Percentiles rank a stretch among this genome's conserved stretches.
Conservation (phyloP, 2,329 filamentous ascomycete species). For the Cercospora sp. region DNA sequence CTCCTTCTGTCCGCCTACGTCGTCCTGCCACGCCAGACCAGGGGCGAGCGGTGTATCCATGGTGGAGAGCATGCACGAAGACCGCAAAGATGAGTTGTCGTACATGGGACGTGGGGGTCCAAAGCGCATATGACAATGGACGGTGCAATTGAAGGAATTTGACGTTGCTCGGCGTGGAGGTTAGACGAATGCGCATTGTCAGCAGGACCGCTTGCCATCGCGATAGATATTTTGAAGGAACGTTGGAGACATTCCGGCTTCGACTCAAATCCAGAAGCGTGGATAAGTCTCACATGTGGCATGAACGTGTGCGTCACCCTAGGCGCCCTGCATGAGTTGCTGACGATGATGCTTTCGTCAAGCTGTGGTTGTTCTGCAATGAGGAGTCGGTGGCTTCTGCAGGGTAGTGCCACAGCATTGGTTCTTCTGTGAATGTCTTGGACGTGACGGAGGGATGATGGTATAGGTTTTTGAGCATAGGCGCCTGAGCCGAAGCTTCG, state of each 20-base stretch:
- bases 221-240: neutral
- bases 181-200: neutral
- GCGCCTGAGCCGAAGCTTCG: neutral
- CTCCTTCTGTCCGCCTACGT: neutral
- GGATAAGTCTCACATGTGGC: neutral
- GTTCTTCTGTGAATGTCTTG: neutral
- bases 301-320: constrained; percentile 5
- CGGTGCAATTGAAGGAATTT: neutral
- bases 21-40: neutral
- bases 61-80: neutral
- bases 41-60: neutral
- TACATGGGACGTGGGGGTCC: neutral
- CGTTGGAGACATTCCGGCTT: neutral
- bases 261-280: neutral
- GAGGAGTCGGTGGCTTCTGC: constrained; percentile 3
- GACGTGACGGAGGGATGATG: neutral
- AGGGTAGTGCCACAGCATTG: neutral
- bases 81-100: neutral
- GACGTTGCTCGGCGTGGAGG: neutral
- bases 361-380: neutral
- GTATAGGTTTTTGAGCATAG: neutral
- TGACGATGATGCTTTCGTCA: constrained; percentile 2
- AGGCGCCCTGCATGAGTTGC: neutral
- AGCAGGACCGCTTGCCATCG: neutral
- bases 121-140: neutral